These are phyloP conservation scores for Aspergillus aculeatinus DNA, from an alignment of 2,329 filamentous ascomycete species.

Conservation along the genomic window DNA sequence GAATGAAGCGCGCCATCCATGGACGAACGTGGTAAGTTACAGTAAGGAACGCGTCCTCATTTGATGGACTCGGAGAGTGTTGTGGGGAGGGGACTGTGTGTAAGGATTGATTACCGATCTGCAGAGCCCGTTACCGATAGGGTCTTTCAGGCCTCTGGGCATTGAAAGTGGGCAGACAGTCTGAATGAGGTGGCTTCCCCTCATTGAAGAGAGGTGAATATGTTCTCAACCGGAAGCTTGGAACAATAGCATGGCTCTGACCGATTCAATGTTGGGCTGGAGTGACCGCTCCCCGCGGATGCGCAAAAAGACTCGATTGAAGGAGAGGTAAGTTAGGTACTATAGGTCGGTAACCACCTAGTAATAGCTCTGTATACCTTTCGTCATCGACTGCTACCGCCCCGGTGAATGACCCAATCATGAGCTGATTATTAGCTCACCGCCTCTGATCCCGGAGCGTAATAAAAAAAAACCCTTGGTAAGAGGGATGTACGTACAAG, in stretches of 20 bases:
- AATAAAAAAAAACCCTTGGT: neutral
- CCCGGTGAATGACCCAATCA: conserved; percentile 2
- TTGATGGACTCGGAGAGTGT: neutral
- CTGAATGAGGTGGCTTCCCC: neutral
- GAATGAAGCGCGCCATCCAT: neutral
- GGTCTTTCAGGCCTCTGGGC: neutral
- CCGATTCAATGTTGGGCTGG: neutral
- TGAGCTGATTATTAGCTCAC: neutral
- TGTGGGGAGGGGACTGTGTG: neutral
- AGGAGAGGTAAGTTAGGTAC: neutral
- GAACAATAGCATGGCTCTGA: neutral
- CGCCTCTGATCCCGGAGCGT: conserved; percentile 7
- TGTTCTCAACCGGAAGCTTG: neutral
- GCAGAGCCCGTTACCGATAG: neutral
- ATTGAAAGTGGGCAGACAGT: neutral
- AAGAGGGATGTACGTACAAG: no score
- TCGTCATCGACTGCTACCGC: conserved; percentile 11
- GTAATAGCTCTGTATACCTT: neutral
- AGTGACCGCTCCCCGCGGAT: no score
- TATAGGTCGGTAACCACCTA: no score
- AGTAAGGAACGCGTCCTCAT: neutral
- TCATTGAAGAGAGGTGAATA: neutral
- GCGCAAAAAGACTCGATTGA: neutral
- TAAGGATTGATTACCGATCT: neutral
- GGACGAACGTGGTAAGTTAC: neutral